Evolutionary conservation across 345 rosid species (phyloP).

Genomic region (Citrus sp.): DNA sequence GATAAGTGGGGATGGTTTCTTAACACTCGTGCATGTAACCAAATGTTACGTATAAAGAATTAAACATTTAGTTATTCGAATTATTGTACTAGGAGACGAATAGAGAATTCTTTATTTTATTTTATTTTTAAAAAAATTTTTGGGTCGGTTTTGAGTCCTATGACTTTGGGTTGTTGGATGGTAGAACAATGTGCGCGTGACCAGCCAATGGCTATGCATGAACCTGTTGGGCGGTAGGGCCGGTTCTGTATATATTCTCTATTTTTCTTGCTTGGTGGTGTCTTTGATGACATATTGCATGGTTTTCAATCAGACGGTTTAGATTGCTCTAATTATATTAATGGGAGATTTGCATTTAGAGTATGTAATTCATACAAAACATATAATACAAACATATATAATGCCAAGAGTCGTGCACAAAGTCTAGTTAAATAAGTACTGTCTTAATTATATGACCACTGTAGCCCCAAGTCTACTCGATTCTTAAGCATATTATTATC

Average conservation of each 20-base stretch:
- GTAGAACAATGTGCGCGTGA: slow-evolving; percentile 14
- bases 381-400: not conserved
- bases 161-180: slow-evolving; percentile 17
- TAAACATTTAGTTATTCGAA: slow-evolving; percentile 10
- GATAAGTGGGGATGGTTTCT: slow-evolving; percentile 37
- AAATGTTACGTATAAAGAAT: slow-evolving; percentile 14
- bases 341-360: not conserved
- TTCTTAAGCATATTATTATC: not conserved
- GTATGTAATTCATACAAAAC: not conserved
- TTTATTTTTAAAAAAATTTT: too few relatives aligned
- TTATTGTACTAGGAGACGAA: not conserved
- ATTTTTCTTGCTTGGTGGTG: not conserved
- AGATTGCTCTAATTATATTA: not conserved
- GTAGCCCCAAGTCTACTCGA: not conserved
- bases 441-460: not conserved
- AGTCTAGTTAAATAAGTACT: not conserved
- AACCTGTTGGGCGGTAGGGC: slow-evolving; percentile 23
- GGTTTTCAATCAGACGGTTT: not conserved
- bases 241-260: not conserved
- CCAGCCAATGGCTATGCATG: slow-evolving; percentile 23
- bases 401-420: not conserved
- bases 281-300: not conserved
- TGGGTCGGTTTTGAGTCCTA: slow-evolving; percentile 7
- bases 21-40: slow-evolving; percentile 28
- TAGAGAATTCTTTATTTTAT: not conserved